These are phyloP conservation scores for Trametes gibbosa DNA, from an alignment of 768 basidiomycete species.

Conservation along the genomic window DNA sequence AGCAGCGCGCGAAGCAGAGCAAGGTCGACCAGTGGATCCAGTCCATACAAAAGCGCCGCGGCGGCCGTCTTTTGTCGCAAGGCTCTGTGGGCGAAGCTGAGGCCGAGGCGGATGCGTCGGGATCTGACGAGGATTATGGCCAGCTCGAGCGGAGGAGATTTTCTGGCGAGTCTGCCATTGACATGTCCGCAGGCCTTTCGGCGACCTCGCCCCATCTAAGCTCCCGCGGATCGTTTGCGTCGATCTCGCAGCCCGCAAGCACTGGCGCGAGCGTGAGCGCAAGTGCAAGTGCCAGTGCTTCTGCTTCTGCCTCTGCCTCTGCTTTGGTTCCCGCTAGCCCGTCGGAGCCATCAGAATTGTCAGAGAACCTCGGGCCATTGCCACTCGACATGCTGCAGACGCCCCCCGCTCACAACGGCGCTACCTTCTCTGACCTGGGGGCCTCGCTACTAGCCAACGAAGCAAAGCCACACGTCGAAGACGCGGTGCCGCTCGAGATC, in stretches of 20 bases:
- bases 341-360: conserved; percentile 10
- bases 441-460: conserved; percentile 29
- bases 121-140: conserved; percentile 39
- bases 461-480: conserved; percentile 53
- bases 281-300: not conserved
- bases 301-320: not conserved
- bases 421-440: conserved; percentile 19
- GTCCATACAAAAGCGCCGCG: conserved; percentile 64
- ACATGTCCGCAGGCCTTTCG: conserved; percentile 4
- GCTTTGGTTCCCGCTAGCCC: not conserved
- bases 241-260: conserved; percentile 5
- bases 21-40: conserved; percentile 85
- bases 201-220: conserved; percentile 12
- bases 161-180: conserved; percentile 7
- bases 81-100: conserved; percentile 39
- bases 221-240: conserved; percentile 13
- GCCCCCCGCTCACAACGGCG: conserved; percentile 21
- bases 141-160: conserved; percentile 20
- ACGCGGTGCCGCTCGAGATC: conserved; percentile 66
- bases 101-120: conserved; percentile 4
- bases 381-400: conserved; percentile 19
- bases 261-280: not conserved
- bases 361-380: conserved; percentile 19
- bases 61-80: conserved; percentile 50
- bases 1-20: conserved; percentile 64